Base-by-base conservation (phyloP, 2,329 filamentous ascomycete species). In the Colletotrichum acutatum region DNA sequence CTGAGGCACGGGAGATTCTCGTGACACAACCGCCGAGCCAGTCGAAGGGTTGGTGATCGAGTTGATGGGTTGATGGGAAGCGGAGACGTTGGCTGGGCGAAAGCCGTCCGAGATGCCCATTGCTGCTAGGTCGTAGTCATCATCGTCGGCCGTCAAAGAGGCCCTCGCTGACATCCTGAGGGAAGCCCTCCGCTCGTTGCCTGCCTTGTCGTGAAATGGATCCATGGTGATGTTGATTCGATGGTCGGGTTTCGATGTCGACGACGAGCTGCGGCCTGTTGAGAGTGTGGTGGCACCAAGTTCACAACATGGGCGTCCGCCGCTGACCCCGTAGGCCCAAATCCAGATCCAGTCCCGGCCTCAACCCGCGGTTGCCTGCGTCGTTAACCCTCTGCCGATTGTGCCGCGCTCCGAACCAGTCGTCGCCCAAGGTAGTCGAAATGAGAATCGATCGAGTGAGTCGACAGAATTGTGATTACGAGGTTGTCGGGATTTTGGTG, bases 31-130 rank as follows among this genome's bases (percentile, higher is more conserved):
- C 66, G 70, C 60, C 78, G 74, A 60, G 58, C 52, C 54, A 73
- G 67, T 74, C 32, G 78, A 76, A 54, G 76, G 75, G 34, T 73
- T 71, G 28, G 77, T 77, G 76, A 76, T 72, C 5, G 78, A 79
- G 46, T 77, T 74, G 30, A 77, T 66, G 30, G 75, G 70, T 56
- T 75, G 70, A 56, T 77, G 71, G 53, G 79, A 75, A 30, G 74
- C 37, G 24, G 75, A 64, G 26, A 75, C n/a, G 70, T 79, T 78
- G 72, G 75, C 71, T 24, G 86, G 87, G 70, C 86, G 82, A 76
- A 87, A 89, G 64, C 87, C 87, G 77, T 89, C 87, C 19, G 88
- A 86, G 69, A 91, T 84, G 63, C 84, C 84, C 80, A 87, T 83
- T 32, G 85, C 87, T 61, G 82, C 82, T 78, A 89, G 76, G 75